phyloP scores from a whole-genome alignment of 1,139 yeast species.

The Kodamaea sp. region DNA sequence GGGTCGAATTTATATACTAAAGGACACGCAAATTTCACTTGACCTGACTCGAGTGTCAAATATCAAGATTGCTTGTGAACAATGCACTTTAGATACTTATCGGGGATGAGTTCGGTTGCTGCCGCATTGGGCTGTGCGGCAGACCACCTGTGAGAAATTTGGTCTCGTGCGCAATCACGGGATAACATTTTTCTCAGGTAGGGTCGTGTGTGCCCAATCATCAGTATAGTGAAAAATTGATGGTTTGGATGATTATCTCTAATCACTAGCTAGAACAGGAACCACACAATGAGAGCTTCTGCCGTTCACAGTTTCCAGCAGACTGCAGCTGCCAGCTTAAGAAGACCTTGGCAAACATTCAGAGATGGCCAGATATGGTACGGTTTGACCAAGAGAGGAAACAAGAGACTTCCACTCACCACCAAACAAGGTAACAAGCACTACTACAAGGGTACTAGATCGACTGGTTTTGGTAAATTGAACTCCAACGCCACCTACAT shows the following conservation, averaged over 20 bases:
- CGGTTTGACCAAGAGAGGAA: constrained; percentile 74
- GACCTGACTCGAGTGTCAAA: background rate
- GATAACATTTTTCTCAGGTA: background rate
- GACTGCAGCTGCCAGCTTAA: constrained; percentile 52
- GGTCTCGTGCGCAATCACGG: no score
- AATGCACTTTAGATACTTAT: constrained; percentile 1
- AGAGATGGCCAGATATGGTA: constrained; percentile 84
- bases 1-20: constrained; percentile 2
- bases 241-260: background rate
- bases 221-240: constrained; percentile 1
- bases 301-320: constrained; percentile 53
- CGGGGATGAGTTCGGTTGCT: constrained; percentile 4
- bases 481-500: constrained; percentile 74
- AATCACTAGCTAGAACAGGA: no score
- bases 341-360: constrained; percentile 88
- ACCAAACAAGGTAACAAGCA: constrained; percentile 94
- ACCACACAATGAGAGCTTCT: constrained; percentile 53
- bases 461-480: constrained; percentile 87
- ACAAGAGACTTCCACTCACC: constrained; percentile 81
- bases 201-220: constrained; percentile 1
- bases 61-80: constrained; percentile 5
- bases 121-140: constrained; percentile 6
- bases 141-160: no score
- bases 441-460: constrained; percentile 93
- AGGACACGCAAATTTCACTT: no score